Evolutionary conservation across 1,284 basidiomycete genomes (phyloP).

Genomic region (Cryptococcus amylolentus): DNA sequence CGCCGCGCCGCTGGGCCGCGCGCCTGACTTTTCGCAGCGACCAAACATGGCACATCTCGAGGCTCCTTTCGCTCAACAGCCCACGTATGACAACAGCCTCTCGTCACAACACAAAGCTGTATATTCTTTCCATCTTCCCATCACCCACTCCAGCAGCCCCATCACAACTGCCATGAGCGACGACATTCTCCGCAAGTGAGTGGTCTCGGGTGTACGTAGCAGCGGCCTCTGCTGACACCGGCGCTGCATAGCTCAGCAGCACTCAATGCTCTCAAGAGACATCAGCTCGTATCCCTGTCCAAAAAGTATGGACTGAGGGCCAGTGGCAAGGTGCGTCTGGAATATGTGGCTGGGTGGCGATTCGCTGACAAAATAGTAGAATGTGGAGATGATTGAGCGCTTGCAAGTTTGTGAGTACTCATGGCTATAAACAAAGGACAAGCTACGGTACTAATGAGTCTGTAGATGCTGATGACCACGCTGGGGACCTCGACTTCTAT

Average conservation of each 20-base stretch:
- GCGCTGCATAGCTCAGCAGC: slow-evolving; percentile 33
- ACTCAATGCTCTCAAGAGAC: slow-evolving; percentile 41
- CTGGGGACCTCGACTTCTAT: slow-evolving; percentile 12
- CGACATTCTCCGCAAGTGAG: slow-evolving; percentile 31
- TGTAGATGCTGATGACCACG: slow-evolving; percentile 22
- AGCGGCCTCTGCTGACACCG: background rate
- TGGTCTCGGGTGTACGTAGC: background rate
- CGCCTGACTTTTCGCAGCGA: background rate
- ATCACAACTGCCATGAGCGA: slow-evolving; percentile 15
- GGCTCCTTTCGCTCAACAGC: background rate
- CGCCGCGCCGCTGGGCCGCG: no score
- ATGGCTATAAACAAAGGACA: background rate
- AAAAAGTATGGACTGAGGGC: slow-evolving; percentile 46
- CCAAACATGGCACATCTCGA: background rate
- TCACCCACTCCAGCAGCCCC: background rate
- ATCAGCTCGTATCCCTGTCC: slow-evolving; percentile 46
- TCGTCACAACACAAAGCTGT: background rate
- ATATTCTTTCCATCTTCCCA: background rate
- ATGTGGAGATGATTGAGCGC: slow-evolving; percentile 37
- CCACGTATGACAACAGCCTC: background rate
- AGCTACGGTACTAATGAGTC: background rate
- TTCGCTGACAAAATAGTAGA: slow-evolving; percentile 24
- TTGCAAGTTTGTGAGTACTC: slow-evolving; percentile 40
- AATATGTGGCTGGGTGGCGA: background rate
- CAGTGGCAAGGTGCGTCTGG: slow-evolving; percentile 41